Evolutionary conservation across 2,329 filamentous ascomycete species (phyloP).

Genomic region (Aphanoascus verrucosus): DNA sequence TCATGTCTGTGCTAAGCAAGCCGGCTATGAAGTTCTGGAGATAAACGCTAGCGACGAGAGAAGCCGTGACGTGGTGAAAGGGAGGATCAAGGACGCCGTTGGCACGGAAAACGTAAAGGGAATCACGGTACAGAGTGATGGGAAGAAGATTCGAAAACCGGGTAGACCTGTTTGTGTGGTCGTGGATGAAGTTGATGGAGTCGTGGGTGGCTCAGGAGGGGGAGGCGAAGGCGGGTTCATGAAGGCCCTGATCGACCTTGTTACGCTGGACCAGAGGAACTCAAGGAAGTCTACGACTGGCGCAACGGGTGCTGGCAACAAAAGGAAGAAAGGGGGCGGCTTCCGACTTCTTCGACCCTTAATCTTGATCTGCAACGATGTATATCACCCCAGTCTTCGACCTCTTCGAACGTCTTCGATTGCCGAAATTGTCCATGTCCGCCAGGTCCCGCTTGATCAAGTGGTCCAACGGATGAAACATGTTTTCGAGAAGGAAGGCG

Average conservation of each 20-base stretch:
- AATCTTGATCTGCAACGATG: conserved; percentile 92
- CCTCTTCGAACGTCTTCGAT: conserved; percentile 73
- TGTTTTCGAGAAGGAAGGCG: conserved; percentile 81
- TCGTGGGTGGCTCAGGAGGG: conserved; percentile 65
- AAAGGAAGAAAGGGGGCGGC: conserved; percentile 64
- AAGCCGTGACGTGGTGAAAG: conserved; percentile 79
- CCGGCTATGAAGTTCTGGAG: conserved; percentile 91
- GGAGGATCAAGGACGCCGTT: conserved; percentile 79
- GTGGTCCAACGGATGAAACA: conserved; percentile 69
- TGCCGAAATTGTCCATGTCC: conserved; percentile 84
- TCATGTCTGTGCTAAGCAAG: conserved; percentile 89
- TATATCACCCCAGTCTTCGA: conserved; percentile 81
- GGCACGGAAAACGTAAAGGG: conserved; percentile 87
- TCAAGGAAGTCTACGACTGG: conserved; percentile 26
- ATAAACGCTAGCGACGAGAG: conserved; percentile 97
- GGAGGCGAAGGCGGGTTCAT: conserved; percentile 86
- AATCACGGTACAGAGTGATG: conserved; percentile 40
- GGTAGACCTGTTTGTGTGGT: conserved; percentile 85
- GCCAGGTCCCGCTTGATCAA: conserved; percentile 76
- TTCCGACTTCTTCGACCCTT: conserved; percentile 81
- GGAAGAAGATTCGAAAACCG: conserved; percentile 51
- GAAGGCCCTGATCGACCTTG: conserved; percentile 84
- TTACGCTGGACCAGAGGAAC: conserved; percentile 79
- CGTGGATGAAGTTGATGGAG: conserved; percentile 93
- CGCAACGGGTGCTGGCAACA: conserved; percentile 38